A percentile compares a stretch with the other conserved stretches of the same genome.
Evolutionary conservation across 805 yeast species (phyloP).

Genomic region (Pichia thaimueangensis): DNA sequence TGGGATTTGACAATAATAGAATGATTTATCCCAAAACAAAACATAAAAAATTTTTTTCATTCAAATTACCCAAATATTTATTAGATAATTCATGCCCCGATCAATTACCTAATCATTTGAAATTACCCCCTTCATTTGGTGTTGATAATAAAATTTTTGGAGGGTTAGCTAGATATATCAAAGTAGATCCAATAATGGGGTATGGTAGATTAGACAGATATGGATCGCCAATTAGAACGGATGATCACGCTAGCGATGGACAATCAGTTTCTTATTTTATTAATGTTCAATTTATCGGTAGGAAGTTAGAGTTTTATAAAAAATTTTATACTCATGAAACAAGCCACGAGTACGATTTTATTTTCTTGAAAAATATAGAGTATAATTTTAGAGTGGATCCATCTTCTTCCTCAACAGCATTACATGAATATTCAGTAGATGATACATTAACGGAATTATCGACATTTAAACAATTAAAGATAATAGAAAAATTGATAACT

Average conservation of each 20-base stretch:
- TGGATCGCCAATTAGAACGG: constrained; percentile 49
- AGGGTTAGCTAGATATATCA: constrained; percentile 22
- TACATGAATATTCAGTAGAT: background rate
- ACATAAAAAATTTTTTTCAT: constrained; percentile 52
- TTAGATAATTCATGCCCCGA: constrained; percentile 48
- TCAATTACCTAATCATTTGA: constrained; percentile 29
- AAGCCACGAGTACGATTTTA: constrained; percentile 21
- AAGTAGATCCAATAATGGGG: constrained; percentile 37
- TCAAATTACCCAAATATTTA: constrained; percentile 46
- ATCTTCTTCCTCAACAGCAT: background rate
- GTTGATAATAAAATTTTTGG: constrained; percentile 23
- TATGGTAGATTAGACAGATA: constrained; percentile 43
- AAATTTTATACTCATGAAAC: constrained; percentile 16
- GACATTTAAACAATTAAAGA: constrained; percentile 12
- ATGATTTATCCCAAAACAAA: constrained; percentile 39
- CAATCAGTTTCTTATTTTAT: constrained; percentile 44
- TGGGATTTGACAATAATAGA: constrained; percentile 41
- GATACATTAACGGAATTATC: constrained; percentile 1
- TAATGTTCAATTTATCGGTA: constrained; percentile 50
- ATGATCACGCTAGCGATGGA: constrained; percentile 38
- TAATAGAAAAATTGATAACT: constrained; percentile 12
- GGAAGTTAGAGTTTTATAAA: constrained; percentile 27
- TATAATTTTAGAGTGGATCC: constrained; percentile 21
- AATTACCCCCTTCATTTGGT: constrained; percentile 38
- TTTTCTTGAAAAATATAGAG: constrained; percentile 17